Evolutionary conservation across 2,329 filamentous ascomycete species (phyloP), one percentile per base, ranked within the genome.

Genomic region (Thelonectria blattea): DNA sequence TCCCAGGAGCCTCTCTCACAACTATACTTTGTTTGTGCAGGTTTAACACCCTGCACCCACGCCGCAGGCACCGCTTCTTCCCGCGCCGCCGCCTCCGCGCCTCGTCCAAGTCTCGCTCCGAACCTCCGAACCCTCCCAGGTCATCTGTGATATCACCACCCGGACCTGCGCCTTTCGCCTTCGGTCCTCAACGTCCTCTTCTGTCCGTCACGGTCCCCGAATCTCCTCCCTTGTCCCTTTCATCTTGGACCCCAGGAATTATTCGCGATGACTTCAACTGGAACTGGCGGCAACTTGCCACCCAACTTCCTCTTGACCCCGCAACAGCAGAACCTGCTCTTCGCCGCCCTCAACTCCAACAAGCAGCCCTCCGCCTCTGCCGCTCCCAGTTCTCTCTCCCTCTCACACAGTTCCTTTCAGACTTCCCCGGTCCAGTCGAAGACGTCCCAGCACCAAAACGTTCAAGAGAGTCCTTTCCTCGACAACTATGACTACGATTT

Each of bases 391-490:
- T 68, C 72, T 22, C 62, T 79, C 56, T 76, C 81, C 50, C 70
- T 84, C 68, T 80, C 84, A 60, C 77, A 85, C 52, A 73, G 73
- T 55, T 76, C 84, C 52, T 74, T 85, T 64, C 80, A 82, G 62
- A 78, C 78, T 54, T 85, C 83, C 11, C 81, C 83, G 15, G 67
- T 74, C 48, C 78, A 80, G 66, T 72, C 70, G 24, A 75, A 76
- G 68, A 77, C 79, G 2, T 79, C 81, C 41, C 68, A 66, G 39
- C 51, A 49, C 42, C 56, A 68, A 56, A 83, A 80, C 64, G 84
- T 87, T 46, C 87, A 92, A 32, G 90, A 93, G 50, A 95, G 90
- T 65, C 92, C 93, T 0, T 93, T 89, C 71, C 82, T 96, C 59
- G 92, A 97, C 72, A 75, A 74, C 65, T 95, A 93, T 70, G 88